Conservation (phyloP, 2,329 filamentous ascomycete genomes). For the Ascosphaera aggregata region DNA sequence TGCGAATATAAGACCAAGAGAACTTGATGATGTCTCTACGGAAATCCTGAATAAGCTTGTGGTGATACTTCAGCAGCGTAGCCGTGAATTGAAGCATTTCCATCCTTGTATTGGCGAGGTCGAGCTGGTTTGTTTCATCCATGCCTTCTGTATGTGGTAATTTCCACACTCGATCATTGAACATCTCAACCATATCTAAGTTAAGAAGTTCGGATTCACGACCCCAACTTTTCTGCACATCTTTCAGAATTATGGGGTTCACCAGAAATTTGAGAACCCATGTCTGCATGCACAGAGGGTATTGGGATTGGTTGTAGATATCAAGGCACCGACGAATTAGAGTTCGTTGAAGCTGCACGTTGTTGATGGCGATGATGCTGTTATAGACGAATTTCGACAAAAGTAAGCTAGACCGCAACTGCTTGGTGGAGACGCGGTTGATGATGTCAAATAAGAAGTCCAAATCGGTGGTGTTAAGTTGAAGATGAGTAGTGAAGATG, state of each 20-base stretch:
- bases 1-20: constrained; percentile 90
- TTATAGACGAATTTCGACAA: constrained; percentile 68
- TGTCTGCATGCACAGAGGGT: constrained; percentile 73
- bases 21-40: constrained; percentile 98
- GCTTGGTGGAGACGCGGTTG: constrained; percentile 59
- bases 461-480: constrained; percentile 48
- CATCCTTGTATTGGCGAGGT: constrained; percentile 89
- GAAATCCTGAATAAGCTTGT: constrained; percentile 65
- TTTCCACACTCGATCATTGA: constrained; percentile 87
- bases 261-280: constrained; percentile 82
- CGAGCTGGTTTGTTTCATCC: constrained; percentile 63
- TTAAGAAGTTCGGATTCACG: constrained; percentile 51
- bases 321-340: constrained; percentile 72
- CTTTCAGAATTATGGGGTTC: constrained; percentile 91
- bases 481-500: constrained; percentile 61
- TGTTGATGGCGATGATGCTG: constrained; percentile 61
- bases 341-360: constrained; percentile 64
- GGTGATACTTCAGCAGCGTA: constrained; percentile 86
- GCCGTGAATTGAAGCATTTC: constrained; percentile 89
- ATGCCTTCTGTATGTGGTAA: constrained; percentile 58
- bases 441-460: constrained; percentile 71
- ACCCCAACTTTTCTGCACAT: constrained; percentile 65
- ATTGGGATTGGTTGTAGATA: constrained; percentile 54
- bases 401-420: constrained; percentile 52
- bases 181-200: constrained; percentile 62